Conservation (phyloP, 2,329 filamentous ascomycete genomes). For the Neocatenulostroma microsporum region DNA sequence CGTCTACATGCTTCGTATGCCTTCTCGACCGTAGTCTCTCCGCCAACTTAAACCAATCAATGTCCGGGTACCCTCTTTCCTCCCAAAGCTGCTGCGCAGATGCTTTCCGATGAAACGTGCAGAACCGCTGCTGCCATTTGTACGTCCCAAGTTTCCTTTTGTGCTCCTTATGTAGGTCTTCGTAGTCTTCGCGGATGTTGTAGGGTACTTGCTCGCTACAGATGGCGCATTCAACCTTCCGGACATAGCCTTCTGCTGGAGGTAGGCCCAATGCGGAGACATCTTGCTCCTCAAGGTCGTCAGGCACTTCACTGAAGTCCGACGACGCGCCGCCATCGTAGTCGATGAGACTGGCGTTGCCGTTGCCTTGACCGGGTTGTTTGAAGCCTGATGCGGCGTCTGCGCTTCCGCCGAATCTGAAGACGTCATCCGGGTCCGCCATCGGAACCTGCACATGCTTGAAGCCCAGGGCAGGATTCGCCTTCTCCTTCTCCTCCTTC, state of each 20-base stretch:
- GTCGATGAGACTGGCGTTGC: too few species aligned
- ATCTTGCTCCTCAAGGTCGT: too few species aligned
- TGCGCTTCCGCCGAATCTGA: too few species aligned
- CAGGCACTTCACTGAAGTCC: too few species aligned
- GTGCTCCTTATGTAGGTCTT: conserved; percentile 15
- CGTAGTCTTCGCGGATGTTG: conserved; percentile 24
- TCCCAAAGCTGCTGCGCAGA: conserved; percentile 23
- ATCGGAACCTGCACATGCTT: too few species aligned
- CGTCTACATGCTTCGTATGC: conserved; percentile 7
- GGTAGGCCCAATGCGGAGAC: too few species aligned
- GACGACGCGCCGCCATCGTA: too few species aligned
- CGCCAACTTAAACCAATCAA: conserved; percentile 26
- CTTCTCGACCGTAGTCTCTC: conserved; percentile 19
- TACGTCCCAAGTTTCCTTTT: conserved; percentile 18
- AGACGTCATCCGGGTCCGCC: too few species aligned
- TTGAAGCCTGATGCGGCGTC: too few species aligned
- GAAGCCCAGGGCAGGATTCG: too few species aligned
- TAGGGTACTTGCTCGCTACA: conserved; percentile 18
- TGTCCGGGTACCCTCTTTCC: conserved; percentile 26
- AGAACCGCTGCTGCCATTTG: conserved; percentile 29
- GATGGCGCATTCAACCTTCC: conserved; percentile 21
- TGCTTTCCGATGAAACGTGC: conserved; percentile 23
- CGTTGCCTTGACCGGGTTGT: too few species aligned
- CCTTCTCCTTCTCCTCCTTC: conserved; percentile 1
- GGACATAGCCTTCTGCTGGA: too few species aligned